Evolutionary conservation across 495 filamentous ascomycete genomes (phyloP).

Genomic region (Daldinia grandis): DNA sequence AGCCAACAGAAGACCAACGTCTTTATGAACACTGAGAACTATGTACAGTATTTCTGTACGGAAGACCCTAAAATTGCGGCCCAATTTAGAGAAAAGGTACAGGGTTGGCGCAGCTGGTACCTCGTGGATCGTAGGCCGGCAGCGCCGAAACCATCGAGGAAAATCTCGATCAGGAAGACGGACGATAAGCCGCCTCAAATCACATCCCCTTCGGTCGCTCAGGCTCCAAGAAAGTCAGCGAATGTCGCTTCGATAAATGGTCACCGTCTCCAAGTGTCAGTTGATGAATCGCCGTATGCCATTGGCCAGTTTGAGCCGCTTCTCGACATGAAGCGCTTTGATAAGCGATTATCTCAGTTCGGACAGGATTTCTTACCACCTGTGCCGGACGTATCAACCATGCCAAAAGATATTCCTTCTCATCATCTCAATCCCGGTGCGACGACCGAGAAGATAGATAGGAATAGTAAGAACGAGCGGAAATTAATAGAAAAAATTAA

Average conservation of each 20-base stretch:
- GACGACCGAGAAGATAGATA: slow-evolving; percentile 11
- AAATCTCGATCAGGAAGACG: slow-evolving; percentile 41
- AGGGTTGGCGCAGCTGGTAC: slow-evolving; percentile 91
- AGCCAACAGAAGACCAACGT: slow-evolving; percentile 90
- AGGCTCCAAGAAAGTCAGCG: slow-evolving; percentile 42
- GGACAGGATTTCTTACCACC: slow-evolving; percentile 46
- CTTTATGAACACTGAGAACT: slow-evolving; percentile 83
- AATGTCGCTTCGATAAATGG: slow-evolving; percentile 46
- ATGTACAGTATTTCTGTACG: slow-evolving; percentile 89
- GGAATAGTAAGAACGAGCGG: slow-evolving; percentile 18
- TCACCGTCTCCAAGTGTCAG: slow-evolving; percentile 46
- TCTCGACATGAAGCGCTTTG: slow-evolving; percentile 59
- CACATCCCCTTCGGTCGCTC: slow-evolving; percentile 11
- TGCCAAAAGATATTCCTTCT: slow-evolving; percentile 33
- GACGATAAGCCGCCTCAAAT: slow-evolving; percentile 45
- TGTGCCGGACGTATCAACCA: slow-evolving; percentile 36
- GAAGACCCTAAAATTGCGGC: slow-evolving; percentile 72
- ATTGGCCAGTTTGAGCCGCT: slow-evolving; percentile 66
- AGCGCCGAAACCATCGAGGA: slow-evolving; percentile 35
- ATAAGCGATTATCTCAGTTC: slow-evolving; percentile 51
- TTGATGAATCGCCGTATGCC: slow-evolving; percentile 57
- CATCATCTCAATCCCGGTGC: slow-evolving; percentile 22
- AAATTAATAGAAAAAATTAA: slow-evolving; percentile 35
- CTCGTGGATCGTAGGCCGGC: slow-evolving; percentile 68
- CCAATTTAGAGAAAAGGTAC: slow-evolving; percentile 73